These are phyloP conservation scores for Diaporthe batatas DNA, from an alignment of 2,329 filamentous ascomycete genomes.

Conservation along the genomic window DNA sequence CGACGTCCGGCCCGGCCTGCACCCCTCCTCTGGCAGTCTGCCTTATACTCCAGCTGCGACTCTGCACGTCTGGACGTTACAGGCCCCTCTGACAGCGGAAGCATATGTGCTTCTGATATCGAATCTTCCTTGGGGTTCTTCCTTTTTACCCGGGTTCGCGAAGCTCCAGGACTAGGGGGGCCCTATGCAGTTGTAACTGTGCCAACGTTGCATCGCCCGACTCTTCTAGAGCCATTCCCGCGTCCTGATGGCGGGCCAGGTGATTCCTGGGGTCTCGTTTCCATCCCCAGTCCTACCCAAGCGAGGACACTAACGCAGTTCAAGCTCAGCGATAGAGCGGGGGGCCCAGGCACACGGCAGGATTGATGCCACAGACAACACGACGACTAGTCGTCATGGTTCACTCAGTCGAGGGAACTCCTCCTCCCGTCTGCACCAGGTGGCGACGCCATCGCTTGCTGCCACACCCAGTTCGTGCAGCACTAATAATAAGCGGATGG, in stretches of 20 bases:
- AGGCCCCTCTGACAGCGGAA: constrained; percentile 17
- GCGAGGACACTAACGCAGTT: neutral
- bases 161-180: constrained; percentile 8
- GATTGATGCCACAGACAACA: neutral
- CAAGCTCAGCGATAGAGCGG: neutral
- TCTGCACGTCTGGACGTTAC: constrained; percentile 23
- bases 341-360: constrained; percentile 23
- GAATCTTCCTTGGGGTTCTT: neutral
- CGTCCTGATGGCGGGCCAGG: constrained; percentile 10
- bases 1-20: constrained; percentile 16
- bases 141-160: constrained; percentile 13
- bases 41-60: constrained; percentile 25
- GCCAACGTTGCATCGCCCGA: constrained; percentile 1
- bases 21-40: neutral
- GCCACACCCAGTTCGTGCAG: constrained; percentile 16
- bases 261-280: neutral
- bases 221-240: neutral
- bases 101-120: constrained; percentile 19
- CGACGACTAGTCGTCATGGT: neutral
- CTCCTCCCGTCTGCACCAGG: neutral
- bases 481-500: neutral
- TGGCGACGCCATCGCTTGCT: constrained; percentile 4
- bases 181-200: constrained; percentile 8
- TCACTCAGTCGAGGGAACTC: neutral
- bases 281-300: neutral